Evolutionary conservation across 108 stramenopile genomes (phyloP), one percentile per base, ranked within the genome.

Genomic region (Skeletonema grethae): DNA sequence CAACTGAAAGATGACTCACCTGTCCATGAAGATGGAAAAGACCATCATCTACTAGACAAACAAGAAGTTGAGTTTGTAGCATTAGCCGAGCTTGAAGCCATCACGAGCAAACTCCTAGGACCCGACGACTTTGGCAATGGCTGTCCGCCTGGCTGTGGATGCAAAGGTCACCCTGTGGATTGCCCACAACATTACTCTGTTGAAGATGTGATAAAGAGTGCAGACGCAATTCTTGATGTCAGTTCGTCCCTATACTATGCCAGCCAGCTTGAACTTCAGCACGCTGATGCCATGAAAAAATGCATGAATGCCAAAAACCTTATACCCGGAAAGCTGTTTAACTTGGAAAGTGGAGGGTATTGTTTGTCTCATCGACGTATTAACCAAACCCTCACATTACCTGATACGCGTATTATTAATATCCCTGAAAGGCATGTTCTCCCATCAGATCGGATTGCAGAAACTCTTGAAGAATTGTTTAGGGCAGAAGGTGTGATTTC

Each of bases 351-450:
- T 35, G 56, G 56, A 57, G 56, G 56, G 24, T 57, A 28, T 24
- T 57, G 56, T 57, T 57, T 57, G 56, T 28, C 24, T 57, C 56
- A 35, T 35, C 34, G 34, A 35, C 56, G 25, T 25, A 57, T 28
- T 24, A 7, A 25, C 4, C 24, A 57, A 57, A 57, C 56, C 34
- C 34, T 35, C 34, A 35, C 34, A 35, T 35, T 35, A 35, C 61
- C 69, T 24, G 39, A 41, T 62, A 41, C 25, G 31, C 61, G 61
- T 24, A 18, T 28, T 7, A 61, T 62, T 11, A 10, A 39, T 7
- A 67, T 68, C 20, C 65, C 67, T 11, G 24, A 67, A 45, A 13
- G 57, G 35, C 73, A 67, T 57, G 73, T 74, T 18, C 50, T 30
- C 28, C 53, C 58, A 11, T 60, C 65, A 13, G 57, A 57, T 15